A percentile compares a stretch with the other conserved stretches of the same genome.
phyloP scores from a whole-genome alignment of 768 basidiomycete species.

The Kwoniella heveanensis region DNA sequence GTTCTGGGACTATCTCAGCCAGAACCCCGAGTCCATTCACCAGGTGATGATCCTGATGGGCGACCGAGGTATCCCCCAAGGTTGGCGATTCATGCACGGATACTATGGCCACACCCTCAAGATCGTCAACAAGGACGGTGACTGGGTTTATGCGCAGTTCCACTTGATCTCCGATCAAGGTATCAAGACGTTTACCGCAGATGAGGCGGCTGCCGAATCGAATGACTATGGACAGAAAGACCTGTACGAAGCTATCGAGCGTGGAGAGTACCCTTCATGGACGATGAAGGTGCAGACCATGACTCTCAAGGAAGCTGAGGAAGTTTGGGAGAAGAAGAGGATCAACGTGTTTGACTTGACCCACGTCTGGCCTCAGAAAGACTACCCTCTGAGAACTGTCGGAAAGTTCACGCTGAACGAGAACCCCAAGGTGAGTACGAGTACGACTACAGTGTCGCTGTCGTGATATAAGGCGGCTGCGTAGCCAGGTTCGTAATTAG shows the following conservation, averaged over 20 bases:
- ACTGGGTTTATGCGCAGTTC: conserved; percentile 57
- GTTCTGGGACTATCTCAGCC: conserved; percentile 64
- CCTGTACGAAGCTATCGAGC: conserved; percentile 58
- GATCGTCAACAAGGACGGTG: conserved; percentile 50
- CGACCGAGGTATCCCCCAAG: conserved; percentile 58
- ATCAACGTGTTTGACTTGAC: conserved; percentile 64
- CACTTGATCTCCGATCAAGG: conserved; percentile 56
- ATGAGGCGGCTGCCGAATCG: conserved; percentile 60
- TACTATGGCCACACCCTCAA: conserved; percentile 68
- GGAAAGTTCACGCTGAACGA: conserved; percentile 58
- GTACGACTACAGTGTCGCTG: no score
- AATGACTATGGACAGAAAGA: conserved; percentile 58
- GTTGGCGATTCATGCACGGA: conserved; percentile 81
- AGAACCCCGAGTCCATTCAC: conserved; percentile 59
- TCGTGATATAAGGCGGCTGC: no score
- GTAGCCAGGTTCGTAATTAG: no score
- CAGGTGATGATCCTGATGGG: conserved; percentile 60
- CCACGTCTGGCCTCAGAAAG: conserved; percentile 57
- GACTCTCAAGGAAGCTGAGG: conserved; percentile 87
- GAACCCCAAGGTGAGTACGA: conserved; percentile 53
- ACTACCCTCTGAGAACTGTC: conserved; percentile 56
- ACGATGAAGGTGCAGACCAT: conserved; percentile 72
- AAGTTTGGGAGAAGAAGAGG: conserved; percentile 63
- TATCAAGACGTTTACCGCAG: conserved; percentile 68
- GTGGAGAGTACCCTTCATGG: conserved; percentile 47